These are phyloP conservation scores for Omphalotus guepiniiformis DNA, from an alignment of 768 basidiomycete species.

Conservation along the genomic window DNA sequence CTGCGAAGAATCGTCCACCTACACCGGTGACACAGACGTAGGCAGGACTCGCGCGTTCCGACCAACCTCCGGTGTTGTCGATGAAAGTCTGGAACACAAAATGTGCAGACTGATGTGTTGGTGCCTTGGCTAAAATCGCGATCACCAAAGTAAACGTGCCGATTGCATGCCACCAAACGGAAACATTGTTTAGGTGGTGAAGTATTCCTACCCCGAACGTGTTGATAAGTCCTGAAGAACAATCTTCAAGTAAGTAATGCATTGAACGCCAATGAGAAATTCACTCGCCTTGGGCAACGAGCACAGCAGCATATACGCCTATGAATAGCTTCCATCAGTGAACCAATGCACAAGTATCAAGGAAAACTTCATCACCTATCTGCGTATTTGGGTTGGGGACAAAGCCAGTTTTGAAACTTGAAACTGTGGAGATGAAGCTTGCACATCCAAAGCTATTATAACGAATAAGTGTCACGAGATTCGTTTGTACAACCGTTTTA, in stretches of 20 bases:
- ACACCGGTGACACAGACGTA: constrained; percentile 70
- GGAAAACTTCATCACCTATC: constrained; percentile 43
- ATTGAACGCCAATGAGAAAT: not conserved
- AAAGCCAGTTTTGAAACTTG: constrained; percentile 56
- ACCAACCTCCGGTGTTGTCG: constrained; percentile 75
- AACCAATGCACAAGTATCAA: not conserved
- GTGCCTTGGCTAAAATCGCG: constrained; percentile 67
- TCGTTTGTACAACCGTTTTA: not conserved
- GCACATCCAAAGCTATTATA: constrained; percentile 55
- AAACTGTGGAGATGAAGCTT: constrained; percentile 61
- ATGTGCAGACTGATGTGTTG: constrained; percentile 58
- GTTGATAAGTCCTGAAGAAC: constrained; percentile 53
- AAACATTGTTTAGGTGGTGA: constrained; percentile 65
- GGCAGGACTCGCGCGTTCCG: constrained; percentile 57
- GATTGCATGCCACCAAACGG: constrained; percentile 70
- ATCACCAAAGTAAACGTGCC: constrained; percentile 67
- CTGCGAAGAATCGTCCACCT: no score
- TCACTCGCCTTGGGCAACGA: constrained; percentile 54
- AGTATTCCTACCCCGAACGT: constrained; percentile 69
- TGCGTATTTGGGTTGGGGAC: constrained; percentile 53
- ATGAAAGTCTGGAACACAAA: constrained; percentile 72
- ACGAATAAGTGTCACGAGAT: not conserved
- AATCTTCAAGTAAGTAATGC: not conserved
- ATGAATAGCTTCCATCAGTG: not conserved
- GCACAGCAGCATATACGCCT: constrained; percentile 62